These are phyloP conservation scores for Saturnispora hagleri DNA, from an alignment of 805 yeast species.

Conservation along the genomic window DNA sequence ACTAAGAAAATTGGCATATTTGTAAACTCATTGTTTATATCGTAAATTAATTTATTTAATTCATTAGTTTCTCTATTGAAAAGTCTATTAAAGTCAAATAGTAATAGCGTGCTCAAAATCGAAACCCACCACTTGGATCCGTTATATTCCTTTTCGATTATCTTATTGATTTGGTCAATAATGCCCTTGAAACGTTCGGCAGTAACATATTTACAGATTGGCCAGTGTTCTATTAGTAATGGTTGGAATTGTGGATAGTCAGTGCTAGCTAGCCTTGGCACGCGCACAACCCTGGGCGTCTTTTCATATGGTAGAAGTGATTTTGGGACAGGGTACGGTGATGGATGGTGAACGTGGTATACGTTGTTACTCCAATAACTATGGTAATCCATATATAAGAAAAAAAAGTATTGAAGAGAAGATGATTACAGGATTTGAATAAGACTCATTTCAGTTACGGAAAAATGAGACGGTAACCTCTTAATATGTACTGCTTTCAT, in stretches of 20 bases:
- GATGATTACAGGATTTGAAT: background rate
- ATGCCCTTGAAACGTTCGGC: background rate
- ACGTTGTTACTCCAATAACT: slow-evolving; percentile 30
- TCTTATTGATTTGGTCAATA: background rate
- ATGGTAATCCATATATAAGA: background rate
- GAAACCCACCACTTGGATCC: background rate
- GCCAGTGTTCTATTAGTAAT: slow-evolving; percentile 41
- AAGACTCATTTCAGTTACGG: background rate
- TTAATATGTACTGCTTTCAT: no score
- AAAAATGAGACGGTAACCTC: background rate
- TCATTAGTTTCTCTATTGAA: background rate
- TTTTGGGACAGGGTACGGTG: slow-evolving; percentile 26
- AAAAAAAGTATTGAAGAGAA: background rate
- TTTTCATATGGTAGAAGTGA: slow-evolving; percentile 4
- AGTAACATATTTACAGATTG: background rate
- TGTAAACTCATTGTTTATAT: background rate
- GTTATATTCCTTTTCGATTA: background rate
- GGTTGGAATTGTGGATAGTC: slow-evolving; percentile 48
- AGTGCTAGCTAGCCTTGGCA: slow-evolving; percentile 43
- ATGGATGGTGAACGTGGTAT: slow-evolving; percentile 46
- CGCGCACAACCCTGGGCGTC: slow-evolving; percentile 51
- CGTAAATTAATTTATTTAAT: background rate
- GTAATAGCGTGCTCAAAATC: background rate
- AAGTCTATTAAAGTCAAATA: background rate
- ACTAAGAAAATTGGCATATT: slow-evolving; percentile 25